These are phyloP conservation scores for Xerocomellus chrysenteron DNA, from an alignment of 768 basidiomycete species.

Conservation along the genomic window DNA sequence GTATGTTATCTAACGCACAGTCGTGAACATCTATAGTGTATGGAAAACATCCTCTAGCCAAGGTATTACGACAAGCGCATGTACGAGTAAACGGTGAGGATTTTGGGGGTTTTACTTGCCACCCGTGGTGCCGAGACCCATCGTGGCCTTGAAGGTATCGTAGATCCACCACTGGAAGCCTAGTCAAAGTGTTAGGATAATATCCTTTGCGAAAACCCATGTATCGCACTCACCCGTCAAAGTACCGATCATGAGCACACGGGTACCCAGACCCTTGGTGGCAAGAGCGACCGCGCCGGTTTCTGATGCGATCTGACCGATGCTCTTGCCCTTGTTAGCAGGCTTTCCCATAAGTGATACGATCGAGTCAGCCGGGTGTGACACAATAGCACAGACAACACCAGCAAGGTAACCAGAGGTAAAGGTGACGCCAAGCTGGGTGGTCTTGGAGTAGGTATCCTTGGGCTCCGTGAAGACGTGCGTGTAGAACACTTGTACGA, in stretches of 20 bases:
- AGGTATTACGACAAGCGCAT: not conserved
- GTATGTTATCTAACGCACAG: not conserved
- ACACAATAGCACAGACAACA: constrained; percentile 94
- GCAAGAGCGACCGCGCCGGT: constrained; percentile 62
- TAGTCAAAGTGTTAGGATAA: constrained; percentile 18
- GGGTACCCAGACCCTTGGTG: constrained; percentile 85
- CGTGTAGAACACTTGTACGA: constrained; percentile 84
- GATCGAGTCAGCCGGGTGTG: constrained; percentile 92
- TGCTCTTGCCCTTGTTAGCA: constrained; percentile 76
- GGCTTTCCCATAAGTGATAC: constrained; percentile 94
- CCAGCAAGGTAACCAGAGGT: constrained; percentile 92
- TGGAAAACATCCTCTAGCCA: not conserved
- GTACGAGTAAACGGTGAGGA: not conserved
- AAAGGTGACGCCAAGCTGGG: constrained; percentile 88
- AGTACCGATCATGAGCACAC: constrained; percentile 82
- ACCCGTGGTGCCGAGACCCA: constrained; percentile 87
- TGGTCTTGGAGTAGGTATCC: constrained; percentile 73
- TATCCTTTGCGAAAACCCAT: not conserved
- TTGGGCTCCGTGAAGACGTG: constrained; percentile 81
- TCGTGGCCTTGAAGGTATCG: constrained; percentile 78
- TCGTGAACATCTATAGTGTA: not conserved
- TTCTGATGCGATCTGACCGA: constrained; percentile 69
- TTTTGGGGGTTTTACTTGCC: constrained; percentile 60
- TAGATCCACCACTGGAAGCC: constrained; percentile 97
- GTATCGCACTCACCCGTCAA: constrained; percentile 38